Evolutionary conservation across 345 rosid genomes (phyloP).

Genomic region (Laguncularia racemosa): DNA sequence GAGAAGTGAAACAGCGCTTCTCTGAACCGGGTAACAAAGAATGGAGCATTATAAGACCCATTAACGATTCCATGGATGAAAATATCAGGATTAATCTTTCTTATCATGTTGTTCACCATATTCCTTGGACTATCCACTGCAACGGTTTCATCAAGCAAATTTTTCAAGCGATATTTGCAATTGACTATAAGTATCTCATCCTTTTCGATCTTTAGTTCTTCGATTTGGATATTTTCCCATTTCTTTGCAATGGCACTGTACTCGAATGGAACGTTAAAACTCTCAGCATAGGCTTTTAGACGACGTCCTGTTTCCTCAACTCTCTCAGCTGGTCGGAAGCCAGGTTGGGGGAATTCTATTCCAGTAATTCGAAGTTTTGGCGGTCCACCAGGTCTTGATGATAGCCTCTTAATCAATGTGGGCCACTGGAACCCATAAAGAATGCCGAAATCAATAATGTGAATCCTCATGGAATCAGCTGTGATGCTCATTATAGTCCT

Average conservation of each 20-base stretch:
- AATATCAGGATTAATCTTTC: constrained; percentile 61
- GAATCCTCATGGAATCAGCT: constrained; percentile 45
- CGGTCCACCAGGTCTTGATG: constrained; percentile 44
- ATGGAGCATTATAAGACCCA: constrained; percentile 80
- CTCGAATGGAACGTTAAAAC: constrained; percentile 70
- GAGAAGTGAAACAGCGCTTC: constrained; percentile 96
- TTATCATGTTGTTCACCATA: constrained; percentile 46
- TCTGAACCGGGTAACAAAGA: constrained; percentile 77
- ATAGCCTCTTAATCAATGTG: constrained; percentile 57
- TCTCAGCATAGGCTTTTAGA: constrained; percentile 73
- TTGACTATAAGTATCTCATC: constrained; percentile 71
- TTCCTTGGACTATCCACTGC: constrained; percentile 54
- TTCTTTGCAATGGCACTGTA: constrained; percentile 79
- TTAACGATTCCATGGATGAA: constrained; percentile 56
- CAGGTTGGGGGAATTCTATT: constrained; percentile 90
- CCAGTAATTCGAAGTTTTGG: constrained; percentile 87
- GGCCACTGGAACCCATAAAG: constrained; percentile 98
- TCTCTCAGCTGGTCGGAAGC: constrained; percentile 83
- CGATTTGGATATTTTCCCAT: constrained; percentile 70
- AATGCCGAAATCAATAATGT: constrained; percentile 88
- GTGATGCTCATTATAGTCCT: constrained; percentile 43
- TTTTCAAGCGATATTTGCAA: constrained; percentile 59
- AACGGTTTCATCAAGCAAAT: constrained; percentile 72
- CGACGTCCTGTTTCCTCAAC: constrained; percentile 88
- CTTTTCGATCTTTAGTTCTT: constrained; percentile 58